phyloP scores from a whole-genome alignment of 2,329 filamentous ascomycete species.

The Epichloe coenophiala region DNA sequence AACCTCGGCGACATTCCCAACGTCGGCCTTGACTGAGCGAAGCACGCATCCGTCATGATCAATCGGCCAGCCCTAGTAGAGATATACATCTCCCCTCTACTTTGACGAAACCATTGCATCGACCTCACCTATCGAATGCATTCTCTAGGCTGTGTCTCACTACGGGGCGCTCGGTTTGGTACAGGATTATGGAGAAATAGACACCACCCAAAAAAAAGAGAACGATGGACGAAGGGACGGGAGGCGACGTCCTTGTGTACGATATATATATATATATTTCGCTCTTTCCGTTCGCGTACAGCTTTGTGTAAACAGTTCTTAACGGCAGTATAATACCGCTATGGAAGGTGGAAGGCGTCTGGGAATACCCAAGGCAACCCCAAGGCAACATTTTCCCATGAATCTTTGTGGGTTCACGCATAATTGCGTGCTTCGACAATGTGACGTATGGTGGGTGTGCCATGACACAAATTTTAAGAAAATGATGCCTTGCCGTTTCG shows the following conservation, averaged over 20 bases:
- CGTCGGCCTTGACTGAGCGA: constrained; percentile 39
- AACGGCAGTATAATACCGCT: constrained; percentile 18
- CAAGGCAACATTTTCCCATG: constrained; percentile 11
- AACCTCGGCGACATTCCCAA: constrained; percentile 35
- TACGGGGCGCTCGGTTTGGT: not conserved
- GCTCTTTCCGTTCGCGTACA: constrained; percentile 23
- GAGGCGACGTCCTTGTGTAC: constrained; percentile 19
- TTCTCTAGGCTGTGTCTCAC: not conserved
- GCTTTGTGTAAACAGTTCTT: constrained; percentile 28
- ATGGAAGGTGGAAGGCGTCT: constrained; percentile 16
- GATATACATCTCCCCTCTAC: not conserved
- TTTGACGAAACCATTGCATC: not conserved
- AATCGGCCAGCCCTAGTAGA: not conserved
- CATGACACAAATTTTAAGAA: too few relatives aligned
- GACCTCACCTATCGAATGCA: not conserved
- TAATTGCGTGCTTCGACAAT: not conserved
- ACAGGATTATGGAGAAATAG: not conserved
- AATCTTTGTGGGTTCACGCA: constrained; percentile 14
- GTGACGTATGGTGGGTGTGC: not conserved
- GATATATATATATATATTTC: constrained; percentile 20
- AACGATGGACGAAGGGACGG: not conserved
- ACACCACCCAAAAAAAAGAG: not conserved
- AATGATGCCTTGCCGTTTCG: too few relatives aligned
- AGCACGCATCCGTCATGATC: not conserved
- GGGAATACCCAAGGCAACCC: constrained; percentile 15